These are phyloP conservation scores for Gastrolobium bilobum DNA, from an alignment of 306 rosid species.

Conservation along the genomic window DNA sequence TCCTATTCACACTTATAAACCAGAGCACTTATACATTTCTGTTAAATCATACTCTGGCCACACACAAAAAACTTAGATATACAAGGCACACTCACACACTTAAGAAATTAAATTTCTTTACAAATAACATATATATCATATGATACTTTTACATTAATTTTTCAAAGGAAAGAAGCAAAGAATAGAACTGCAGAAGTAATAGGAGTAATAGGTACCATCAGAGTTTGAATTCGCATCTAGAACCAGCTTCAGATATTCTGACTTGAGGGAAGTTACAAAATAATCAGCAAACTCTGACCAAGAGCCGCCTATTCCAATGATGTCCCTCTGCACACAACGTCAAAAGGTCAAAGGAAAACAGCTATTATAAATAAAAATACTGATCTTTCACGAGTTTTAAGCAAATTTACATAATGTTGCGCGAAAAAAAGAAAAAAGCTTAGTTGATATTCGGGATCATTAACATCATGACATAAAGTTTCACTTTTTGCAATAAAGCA, in stretches of 20 bases:
- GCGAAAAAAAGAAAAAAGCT: neutral
- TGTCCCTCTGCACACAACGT: conserved; percentile 74
- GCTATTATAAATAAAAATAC: neutral
- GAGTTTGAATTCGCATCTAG: conserved; percentile 58
- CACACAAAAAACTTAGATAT: neutral
- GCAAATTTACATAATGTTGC: conserved; percentile 2
- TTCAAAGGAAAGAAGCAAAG: conserved; percentile 12
- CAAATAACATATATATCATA: neutral
- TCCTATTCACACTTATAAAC: neutral
- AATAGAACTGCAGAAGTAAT: conserved; percentile 6
- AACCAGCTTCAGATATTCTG: conserved; percentile 75
- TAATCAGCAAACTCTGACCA: conserved; percentile 84
- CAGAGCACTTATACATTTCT: neutral
- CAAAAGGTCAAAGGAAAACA: neutral
- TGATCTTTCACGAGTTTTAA: conserved; percentile 14
- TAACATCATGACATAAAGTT: conserved; percentile 2
- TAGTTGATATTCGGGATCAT: conserved; percentile 12
- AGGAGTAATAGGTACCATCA: conserved; percentile 47
- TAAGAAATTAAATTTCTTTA: conserved; percentile 13
- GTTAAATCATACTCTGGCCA: neutral
- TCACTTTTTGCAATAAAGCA: neutral
- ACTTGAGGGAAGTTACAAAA: conserved; percentile 69
- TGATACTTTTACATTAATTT: neutral
- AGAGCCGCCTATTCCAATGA: conserved; percentile 84
- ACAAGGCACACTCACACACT: neutral